Percentiles rank a stretch among this genome's conserved stretches.
These are phyloP conservation scores for Acanthamoeba quina DNA, from an alignment of 208 protist genomes.

Conservation along the genomic window DNA sequence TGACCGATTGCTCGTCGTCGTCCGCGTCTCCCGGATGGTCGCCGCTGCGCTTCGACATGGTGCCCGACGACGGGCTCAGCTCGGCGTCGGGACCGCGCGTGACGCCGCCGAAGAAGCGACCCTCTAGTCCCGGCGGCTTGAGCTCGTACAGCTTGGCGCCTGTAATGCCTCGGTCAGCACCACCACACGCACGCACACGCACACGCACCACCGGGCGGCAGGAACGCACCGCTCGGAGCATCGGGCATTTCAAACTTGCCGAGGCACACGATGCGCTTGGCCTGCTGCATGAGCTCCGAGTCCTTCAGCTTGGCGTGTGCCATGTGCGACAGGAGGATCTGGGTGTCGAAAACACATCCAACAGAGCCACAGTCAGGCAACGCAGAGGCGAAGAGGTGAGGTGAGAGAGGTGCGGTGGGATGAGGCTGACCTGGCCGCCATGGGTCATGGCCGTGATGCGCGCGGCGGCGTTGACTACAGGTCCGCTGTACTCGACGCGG, in stretches of 20 bases:
- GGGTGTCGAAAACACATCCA: neutral
- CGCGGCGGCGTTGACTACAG: constrained; percentile 28
- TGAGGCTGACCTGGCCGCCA: constrained; percentile 40
- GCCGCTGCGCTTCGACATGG: neutral
- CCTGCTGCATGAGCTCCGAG: neutral
- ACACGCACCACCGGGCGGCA: neutral
- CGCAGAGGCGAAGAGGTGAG: neutral
- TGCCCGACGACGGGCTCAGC: neutral
- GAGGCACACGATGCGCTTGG: neutral
- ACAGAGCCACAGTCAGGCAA: neutral
- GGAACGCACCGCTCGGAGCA: neutral
- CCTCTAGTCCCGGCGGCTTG: neutral
- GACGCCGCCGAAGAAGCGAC: constrained; percentile 1
- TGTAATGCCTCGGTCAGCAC: neutral
- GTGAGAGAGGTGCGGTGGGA: neutral
- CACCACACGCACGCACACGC: too few relatives aligned
- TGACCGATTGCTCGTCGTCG: neutral
- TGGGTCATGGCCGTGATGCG: constrained; percentile 34
- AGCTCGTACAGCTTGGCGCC: constrained; percentile 7
- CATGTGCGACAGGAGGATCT: neutral
- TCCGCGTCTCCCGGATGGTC: neutral
- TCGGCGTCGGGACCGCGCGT: neutral
- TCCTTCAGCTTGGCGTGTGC: neutral
- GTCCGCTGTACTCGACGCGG: constrained; percentile 36
- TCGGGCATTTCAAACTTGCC: neutral